Evolutionary conservation across 352 stramenopile species (phyloP), one percentile per base, ranked within the genome.

Genomic region (Phytopythium kandeliae): DNA sequence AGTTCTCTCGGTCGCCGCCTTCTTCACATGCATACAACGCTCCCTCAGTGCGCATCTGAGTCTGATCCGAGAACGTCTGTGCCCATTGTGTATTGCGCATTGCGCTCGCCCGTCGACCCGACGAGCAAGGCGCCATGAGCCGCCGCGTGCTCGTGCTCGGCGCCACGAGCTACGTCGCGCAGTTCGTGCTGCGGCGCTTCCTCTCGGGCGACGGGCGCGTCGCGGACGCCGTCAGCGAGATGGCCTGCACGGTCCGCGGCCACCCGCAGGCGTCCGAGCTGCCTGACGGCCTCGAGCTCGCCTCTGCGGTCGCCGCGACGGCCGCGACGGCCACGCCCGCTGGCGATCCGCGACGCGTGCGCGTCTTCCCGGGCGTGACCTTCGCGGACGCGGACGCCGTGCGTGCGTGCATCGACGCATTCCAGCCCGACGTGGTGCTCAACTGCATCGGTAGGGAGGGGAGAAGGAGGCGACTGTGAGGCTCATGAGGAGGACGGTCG

Each of bases 391-490:
- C 68, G 28, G 42, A 41, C n/a, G 50, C 57, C 13, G 47, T 84
- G 33, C 48, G 58, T 5, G 54, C 58, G 13, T 74, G 65, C 40
- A 57, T 88, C 11, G 35, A 58, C 3, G 34, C 64, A 24, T 85
- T 82, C 31, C 52, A 47, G 2, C 74, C 77, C 0, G 49, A 66
- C 12, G 61, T 82, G 12, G 21, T 85, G 19, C 55, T 88, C 43
- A 86, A 88, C 54, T 88, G 77, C 52, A 51, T 71, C 11, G 77
- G 77, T 88, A 31, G 19, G 63, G n/a, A n/a, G n/a, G n/a, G n/a
- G n/a, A n/a, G n/a, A n/a, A n/a, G n/a, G n/a, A n/a, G n/a, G n/a
- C n/a, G n/a, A n/a, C n/a, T n/a, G n/a, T n/a, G n/a, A n/a, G n/a
- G n/a, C n/a, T n/a, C n/a, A n/a, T n/a, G n/a, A n/a, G n/a, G n/a